A percentile compares a stretch with the other conserved stretches of the same genome.
Conservation (phyloP, 371 early-diverging fungal genomes). For the Mortierella polycephala region DNA sequence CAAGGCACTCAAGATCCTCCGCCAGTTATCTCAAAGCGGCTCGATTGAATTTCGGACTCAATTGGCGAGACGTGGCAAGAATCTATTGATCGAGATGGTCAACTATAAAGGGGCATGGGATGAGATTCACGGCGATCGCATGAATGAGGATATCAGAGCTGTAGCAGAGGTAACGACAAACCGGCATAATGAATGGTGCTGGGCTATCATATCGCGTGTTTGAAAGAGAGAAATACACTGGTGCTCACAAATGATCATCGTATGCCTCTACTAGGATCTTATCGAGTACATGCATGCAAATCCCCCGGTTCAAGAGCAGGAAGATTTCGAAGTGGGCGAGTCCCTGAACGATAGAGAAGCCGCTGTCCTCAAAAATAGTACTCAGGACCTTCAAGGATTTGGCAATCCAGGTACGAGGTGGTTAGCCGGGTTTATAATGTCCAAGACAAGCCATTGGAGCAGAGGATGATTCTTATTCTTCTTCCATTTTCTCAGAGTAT, state of each 20-base stretch:
- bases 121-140: constrained; percentile 45
- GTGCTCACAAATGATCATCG: background rate
- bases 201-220: no score
- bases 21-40: constrained; percentile 48
- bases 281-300: constrained; percentile 52
- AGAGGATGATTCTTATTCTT: background rate
- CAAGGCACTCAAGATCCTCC: constrained; percentile 50
- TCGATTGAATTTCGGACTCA: constrained; percentile 36
- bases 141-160: constrained; percentile 32
- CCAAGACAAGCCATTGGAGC: background rate
- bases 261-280: constrained; percentile 16
- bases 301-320: constrained; percentile 46
- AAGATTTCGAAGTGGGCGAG: background rate
- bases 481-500: constrained; percentile 24
- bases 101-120: constrained; percentile 44
- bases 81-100: constrained; percentile 20
- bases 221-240: background rate
- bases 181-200: background rate
- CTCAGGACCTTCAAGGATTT: constrained; percentile 41
- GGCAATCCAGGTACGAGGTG: constrained; percentile 44
- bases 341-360: constrained; percentile 21
- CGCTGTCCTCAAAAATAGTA: constrained; percentile 25
- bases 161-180: constrained; percentile 27
- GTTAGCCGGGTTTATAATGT: background rate
- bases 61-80: constrained; percentile 35